These are phyloP conservation scores for Daldinia sp. DNA, from an alignment of 2,329 filamentous ascomycete genomes.

Conservation along the genomic window DNA sequence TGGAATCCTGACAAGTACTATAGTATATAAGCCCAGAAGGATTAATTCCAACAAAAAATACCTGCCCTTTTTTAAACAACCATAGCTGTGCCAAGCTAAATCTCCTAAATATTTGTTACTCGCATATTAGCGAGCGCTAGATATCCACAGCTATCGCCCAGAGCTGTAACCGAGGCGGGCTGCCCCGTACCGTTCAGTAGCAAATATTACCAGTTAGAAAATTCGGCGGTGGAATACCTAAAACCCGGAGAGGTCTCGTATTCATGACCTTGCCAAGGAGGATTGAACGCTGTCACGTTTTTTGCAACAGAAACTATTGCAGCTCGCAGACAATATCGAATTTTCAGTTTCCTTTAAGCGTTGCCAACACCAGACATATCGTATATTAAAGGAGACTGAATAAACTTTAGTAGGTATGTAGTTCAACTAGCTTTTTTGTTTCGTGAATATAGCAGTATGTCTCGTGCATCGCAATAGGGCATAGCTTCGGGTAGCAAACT, in stretches of 20 bases:
- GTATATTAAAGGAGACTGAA: background rate
- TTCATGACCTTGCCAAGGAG: slow-evolving; percentile 22
- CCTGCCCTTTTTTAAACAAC: background rate
- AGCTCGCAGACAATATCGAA: slow-evolving; percentile 17
- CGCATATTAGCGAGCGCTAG: slow-evolving; percentile 16
- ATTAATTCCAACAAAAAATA: background rate
- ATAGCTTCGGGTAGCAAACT: slow-evolving; percentile 27
- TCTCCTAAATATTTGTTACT: slow-evolving; percentile 5
- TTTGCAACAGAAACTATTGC: slow-evolving; percentile 21
- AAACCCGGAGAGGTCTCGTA: slow-evolving; percentile 29
- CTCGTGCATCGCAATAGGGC: slow-evolving; percentile 21
- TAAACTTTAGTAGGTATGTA: background rate
- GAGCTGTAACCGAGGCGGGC: slow-evolving; percentile 18
- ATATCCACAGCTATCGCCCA: slow-evolving; percentile 16
- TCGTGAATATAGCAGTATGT: slow-evolving; percentile 2
- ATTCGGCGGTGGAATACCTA: slow-evolving; percentile 16
- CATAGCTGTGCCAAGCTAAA: slow-evolving; percentile 14
- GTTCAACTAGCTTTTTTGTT: background rate
- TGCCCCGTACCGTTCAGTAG: slow-evolving; percentile 16
- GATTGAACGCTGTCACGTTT: slow-evolving; percentile 12
- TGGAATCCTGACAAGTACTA: no score
- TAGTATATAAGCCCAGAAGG: no score
- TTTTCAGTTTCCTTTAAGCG: slow-evolving; percentile 11
- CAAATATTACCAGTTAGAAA: slow-evolving; percentile 19
- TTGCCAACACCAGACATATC: background rate